These are phyloP conservation scores for Stemphylium vesicarium DNA, from an alignment of 2,329 filamentous ascomycete genomes.

Conservation along the genomic window DNA sequence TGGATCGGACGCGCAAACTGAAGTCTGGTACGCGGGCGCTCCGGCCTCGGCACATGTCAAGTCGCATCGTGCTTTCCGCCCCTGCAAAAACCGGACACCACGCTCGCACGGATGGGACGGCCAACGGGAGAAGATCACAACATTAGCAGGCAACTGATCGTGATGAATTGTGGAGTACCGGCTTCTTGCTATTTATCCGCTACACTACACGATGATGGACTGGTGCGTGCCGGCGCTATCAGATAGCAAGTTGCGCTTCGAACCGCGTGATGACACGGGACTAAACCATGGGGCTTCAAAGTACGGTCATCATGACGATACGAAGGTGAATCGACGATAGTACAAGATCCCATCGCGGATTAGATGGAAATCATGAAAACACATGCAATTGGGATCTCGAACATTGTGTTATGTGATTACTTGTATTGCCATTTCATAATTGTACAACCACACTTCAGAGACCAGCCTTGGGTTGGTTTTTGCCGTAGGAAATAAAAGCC, in stretches of 20 bases:
- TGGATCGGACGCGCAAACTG: not conserved
- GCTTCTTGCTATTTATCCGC: not conserved
- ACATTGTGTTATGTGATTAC: slow-evolving; percentile 8
- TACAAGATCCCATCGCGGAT: too few species aligned
- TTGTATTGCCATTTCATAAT: slow-evolving; percentile 22
- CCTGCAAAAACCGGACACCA: not conserved
- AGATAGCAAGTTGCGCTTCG: not conserved
- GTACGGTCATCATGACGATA: too few species aligned
- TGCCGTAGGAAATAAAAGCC: slow-evolving; percentile 3
- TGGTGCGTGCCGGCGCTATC: not conserved
- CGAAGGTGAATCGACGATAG: too few species aligned
- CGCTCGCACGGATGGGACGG: too few species aligned
- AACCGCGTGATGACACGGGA: not conserved
- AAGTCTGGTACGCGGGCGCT: not conserved
- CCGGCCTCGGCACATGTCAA: not conserved
- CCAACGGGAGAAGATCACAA: not conserved
- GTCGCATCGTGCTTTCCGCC: not conserved
- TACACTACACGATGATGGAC: not conserved
- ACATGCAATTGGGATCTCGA: too few species aligned
- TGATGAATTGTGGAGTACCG: not conserved
- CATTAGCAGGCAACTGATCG: not conserved
- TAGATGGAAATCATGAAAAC: not conserved
- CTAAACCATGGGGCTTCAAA: not conserved
- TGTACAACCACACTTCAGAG: slow-evolving; percentile 25
- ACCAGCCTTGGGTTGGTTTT: slow-evolving; percentile 13